Percentiles rank a stretch among this genome's conserved stretches.
Conservation (phyloP, 441 rosid species). For the Capsella rubella region DNA sequence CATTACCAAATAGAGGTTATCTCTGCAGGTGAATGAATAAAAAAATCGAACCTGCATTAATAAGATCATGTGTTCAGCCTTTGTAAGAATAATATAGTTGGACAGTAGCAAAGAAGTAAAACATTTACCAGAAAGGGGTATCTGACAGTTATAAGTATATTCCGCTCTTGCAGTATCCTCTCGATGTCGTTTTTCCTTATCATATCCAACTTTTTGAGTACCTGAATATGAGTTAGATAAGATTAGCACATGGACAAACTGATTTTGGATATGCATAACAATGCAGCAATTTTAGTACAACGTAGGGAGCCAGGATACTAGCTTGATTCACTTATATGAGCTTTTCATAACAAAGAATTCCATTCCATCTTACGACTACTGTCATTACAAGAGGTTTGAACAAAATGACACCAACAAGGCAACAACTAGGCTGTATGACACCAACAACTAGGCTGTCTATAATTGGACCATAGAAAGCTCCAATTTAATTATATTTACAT, state of each 20-base stretch:
- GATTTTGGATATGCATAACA: neutral
- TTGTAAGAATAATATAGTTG: slow-evolving; percentile 27
- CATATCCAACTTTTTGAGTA: slow-evolving; percentile 86
- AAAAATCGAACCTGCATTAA: slow-evolving; percentile 81
- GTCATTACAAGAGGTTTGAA: neutral
- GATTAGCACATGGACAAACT: slow-evolving; percentile 40
- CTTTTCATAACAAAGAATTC: slow-evolving; percentile 1
- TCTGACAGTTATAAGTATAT: slow-evolving; percentile 83
- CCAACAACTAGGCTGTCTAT: slow-evolving; percentile 1
- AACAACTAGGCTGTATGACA: slow-evolving; percentile 16
- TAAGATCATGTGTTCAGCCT: slow-evolving; percentile 44
- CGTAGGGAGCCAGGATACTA: neutral
- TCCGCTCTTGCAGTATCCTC: slow-evolving; percentile 84
- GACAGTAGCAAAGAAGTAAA: slow-evolving; percentile 31
- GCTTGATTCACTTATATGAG: slow-evolving; percentile 6
- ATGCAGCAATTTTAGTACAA: slow-evolving; percentile 4
- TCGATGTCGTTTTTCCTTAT: slow-evolving; percentile 82
- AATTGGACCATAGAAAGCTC: neutral
- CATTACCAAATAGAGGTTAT: slow-evolving; percentile 92
- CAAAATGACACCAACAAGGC: neutral
- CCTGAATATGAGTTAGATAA: slow-evolving; percentile 53
- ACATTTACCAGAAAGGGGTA: slow-evolving; percentile 86
- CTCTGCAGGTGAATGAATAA: slow-evolving; percentile 89
- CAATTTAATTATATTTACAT: slow-evolving; percentile 5
- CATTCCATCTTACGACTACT: neutral